Base-by-base conservation (phyloP, 371 early-diverging fungal genomes). In the Mucor mucedo region DNA sequence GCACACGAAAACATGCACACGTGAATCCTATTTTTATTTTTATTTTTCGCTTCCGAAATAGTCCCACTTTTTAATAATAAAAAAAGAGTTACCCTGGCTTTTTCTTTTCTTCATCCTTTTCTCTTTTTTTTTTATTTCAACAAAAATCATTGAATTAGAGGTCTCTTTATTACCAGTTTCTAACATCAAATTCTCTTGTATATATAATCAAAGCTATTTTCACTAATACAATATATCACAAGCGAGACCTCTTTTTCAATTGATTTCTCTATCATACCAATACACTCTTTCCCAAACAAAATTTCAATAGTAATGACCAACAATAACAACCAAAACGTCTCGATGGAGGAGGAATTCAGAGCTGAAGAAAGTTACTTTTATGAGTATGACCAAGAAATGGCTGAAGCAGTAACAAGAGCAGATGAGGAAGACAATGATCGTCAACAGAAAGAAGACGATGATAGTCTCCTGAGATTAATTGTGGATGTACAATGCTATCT, bases 401-500 rank as follows among this genome's bases (percentile, higher is more conserved):
- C 54, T n/a, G 57, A 69, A 40, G 67, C 63, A 40, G 60, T 67
- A 14, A 50, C 65, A 28, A 60, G 62, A 44, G 71, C 75, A 28
- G 72, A 72, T 62, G 68, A 72, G 16, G 59, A 68, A 39, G 65
- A 63, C n/a, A 33, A 60, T 5, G 27, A 21, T 45, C 30, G 65
- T 54, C 62, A 69, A 57, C 61, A 66, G 11, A 47, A 73, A 40
- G 65, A 65, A 30, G 47, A 30, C 28, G 64, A 71, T 41, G 54
- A 73, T 44, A 71, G 73, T 58, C 64, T 78, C 13, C 61, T 78
- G 7, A 66, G 71, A 28, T 45, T 79, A 14, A 73, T 79, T 41
- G 71, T 79, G 6, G 80, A 77, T 54, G 80, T 79, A 40, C 80
- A 79, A 49, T 77, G 73, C 16, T 79, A 79, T 48, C 62, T 79